These are phyloP conservation scores for Centaurea solstitialis DNA, from an alignment of 129 eudicot species.

Conservation along the genomic window DNA sequence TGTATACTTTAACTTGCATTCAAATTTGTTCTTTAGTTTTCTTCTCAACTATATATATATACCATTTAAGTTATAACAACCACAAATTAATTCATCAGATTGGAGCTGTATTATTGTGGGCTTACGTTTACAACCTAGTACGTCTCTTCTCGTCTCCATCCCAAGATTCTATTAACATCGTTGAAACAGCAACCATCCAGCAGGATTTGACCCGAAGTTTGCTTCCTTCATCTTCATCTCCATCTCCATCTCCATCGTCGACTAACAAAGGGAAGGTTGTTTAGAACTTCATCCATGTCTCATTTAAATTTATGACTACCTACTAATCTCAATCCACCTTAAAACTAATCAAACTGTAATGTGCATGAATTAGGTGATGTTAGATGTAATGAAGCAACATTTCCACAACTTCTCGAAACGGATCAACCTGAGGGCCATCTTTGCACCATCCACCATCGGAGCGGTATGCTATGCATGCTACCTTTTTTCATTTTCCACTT, in stretches of 20 bases:
- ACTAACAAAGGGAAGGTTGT: constrained; percentile 8
- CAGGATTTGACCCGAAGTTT: constrained; percentile 32
- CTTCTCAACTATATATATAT: neutral
- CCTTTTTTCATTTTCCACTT: neutral
- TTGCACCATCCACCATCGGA: constrained; percentile 79
- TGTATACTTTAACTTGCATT: constrained; percentile 9
- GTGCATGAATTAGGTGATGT: constrained; percentile 12
- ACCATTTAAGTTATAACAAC: neutral
- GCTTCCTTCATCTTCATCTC: constrained; percentile 34
- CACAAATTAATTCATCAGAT: constrained; percentile 38
- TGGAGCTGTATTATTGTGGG: constrained; percentile 79
- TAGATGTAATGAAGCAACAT: constrained; percentile 24
- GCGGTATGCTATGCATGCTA: constrained; percentile 45
- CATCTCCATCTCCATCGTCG: too few relatives aligned
- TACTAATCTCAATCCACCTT: neutral
- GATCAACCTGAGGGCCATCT: constrained; percentile 53
- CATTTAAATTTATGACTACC: neutral
- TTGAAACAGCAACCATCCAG: neutral
- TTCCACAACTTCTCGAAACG: constrained; percentile 26
- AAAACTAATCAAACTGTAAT: neutral
- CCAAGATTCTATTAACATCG: constrained; percentile 30
- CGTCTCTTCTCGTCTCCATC: constrained; percentile 47
- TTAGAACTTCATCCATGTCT: constrained; percentile 9
- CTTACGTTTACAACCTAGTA: constrained; percentile 75
- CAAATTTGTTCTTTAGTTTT: neutral